Percentiles rank a stretch among this genome's conserved stretches.
Evolutionary conservation across 768 basidiomycete species (phyloP).

Genomic region (Macrocybe gigantea): DNA sequence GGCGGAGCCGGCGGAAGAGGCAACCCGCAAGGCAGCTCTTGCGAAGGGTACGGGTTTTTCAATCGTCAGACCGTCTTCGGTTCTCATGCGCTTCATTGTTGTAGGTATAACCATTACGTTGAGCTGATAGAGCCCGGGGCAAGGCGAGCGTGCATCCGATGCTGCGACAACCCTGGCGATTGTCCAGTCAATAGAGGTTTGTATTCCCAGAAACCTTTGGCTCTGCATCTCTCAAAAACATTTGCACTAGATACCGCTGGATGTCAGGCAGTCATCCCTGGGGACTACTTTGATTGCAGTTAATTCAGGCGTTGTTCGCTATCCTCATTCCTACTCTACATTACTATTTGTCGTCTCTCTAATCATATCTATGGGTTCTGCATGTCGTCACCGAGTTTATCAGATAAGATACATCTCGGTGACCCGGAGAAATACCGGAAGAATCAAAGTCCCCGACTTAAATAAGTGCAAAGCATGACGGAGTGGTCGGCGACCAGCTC

Average conservation of each 20-base stretch:
- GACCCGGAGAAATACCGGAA: too few relatives aligned
- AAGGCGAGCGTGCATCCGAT: slow-evolving; percentile 49
- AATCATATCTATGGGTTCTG: too few relatives aligned
- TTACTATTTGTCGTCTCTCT: slow-evolving; percentile 7
- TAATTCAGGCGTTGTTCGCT: slow-evolving; percentile 13
- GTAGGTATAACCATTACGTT: slow-evolving; percentile 53
- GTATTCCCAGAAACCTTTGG: background rate
- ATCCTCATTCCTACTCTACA: background rate
- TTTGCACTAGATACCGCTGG: slow-evolving; percentile 37
- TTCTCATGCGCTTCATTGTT: background rate
- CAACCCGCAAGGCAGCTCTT: slow-evolving; percentile 46
- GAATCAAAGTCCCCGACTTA: too few relatives aligned
- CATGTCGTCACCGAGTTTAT: too few relatives aligned
- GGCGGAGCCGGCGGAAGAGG: slow-evolving; percentile 45
- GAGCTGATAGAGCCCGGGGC: slow-evolving; percentile 51
- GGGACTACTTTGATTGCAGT: slow-evolving; percentile 49
- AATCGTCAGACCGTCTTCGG: background rate
- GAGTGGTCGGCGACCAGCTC: too few relatives aligned
- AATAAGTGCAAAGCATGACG: too few relatives aligned
- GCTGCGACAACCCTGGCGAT: slow-evolving; percentile 48
- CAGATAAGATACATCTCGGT: too few relatives aligned
- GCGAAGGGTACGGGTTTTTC: slow-evolving; percentile 34
- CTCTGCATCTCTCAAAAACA: background rate
- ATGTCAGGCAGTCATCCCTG: slow-evolving; percentile 46
- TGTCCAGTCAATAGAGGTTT: slow-evolving; percentile 47